Percentiles rank a stretch among this genome's conserved stretches.
These are phyloP conservation scores for Circinella minor DNA, from an alignment of 371 early-diverging fungal genomes.

Conservation along the genomic window DNA sequence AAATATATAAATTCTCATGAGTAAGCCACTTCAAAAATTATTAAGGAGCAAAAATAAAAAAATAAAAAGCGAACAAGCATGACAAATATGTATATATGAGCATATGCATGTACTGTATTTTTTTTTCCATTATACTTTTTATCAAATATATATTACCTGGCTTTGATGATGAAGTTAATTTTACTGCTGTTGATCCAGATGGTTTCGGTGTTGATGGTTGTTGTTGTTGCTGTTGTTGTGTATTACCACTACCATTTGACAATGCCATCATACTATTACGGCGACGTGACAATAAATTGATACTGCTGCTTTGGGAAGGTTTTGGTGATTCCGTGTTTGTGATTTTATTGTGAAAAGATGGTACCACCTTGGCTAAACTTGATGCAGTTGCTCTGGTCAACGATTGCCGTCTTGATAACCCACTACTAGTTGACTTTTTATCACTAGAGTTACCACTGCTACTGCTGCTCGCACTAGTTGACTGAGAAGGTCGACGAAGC, in stretches of 20 bases:
- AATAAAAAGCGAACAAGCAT: background rate
- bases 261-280: conserved; percentile 9
- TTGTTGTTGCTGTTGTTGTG: no score
- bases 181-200: conserved; percentile 8
- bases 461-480: conserved; percentile 15
- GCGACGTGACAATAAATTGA: background rate
- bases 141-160: background rate
- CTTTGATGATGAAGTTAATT: conserved; percentile 13
- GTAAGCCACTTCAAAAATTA: background rate
- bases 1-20: no score
- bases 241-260: background rate
- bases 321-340: background rate
- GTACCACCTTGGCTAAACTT: conserved; percentile 28
- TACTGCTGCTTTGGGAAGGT: conserved; percentile 1
- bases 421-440: background rate
- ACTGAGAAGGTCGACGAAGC: conserved; percentile 17
- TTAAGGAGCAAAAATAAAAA: conserved; percentile 4
- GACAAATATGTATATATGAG: no score
- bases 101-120: no score
- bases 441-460: background rate
- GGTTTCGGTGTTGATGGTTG: conserved; percentile 5
- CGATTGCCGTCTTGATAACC: conserved; percentile 21
- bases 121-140: no score
- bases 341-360: conserved; percentile 16
- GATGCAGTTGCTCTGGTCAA: conserved; percentile 26